Percentiles rank a stretch among this genome's conserved stretches.
Evolutionary conservation across 192 early-diverging fungal genomes (phyloP).

Genomic region (Coemansia sp.): DNA sequence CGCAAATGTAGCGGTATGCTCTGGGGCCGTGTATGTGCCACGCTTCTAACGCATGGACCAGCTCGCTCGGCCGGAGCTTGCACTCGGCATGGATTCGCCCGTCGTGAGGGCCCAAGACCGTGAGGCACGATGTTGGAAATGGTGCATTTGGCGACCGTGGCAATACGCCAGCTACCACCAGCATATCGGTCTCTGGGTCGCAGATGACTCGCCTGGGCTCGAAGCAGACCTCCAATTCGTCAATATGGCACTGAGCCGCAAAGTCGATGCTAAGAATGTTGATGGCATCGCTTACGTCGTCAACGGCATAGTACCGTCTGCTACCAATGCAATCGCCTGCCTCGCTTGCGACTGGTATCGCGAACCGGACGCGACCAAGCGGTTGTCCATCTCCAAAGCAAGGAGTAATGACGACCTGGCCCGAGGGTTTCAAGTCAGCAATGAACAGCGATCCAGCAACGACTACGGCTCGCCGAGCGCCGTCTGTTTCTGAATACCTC

Average conservation of each 20-base stretch:
- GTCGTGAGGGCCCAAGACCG: conserved; percentile 12
- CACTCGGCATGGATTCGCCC: conserved; percentile 17
- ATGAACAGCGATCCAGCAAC: conserved; percentile 5
- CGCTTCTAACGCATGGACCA: conserved; percentile 24
- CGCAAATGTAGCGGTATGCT: conserved; percentile 42
- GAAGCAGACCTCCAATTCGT: conserved; percentile 8
- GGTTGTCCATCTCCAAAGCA: conserved; percentile 1
- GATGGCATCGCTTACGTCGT: neutral
- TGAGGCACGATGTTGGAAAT: conserved; percentile 18
- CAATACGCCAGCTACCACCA: conserved; percentile 26
- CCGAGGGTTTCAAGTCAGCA: neutral
- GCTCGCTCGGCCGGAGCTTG: conserved; percentile 22
- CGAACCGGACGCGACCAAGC: neutral
- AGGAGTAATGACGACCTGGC: conserved; percentile 16
- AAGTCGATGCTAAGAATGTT: conserved; percentile 12
- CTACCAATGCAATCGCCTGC: neutral
- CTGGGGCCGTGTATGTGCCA: conserved; percentile 42
- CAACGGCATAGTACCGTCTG: conserved; percentile 5
- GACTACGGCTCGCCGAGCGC: neutral
- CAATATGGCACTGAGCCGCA: conserved; percentile 18
- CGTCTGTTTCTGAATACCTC: neutral
- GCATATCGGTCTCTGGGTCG: conserved; percentile 32
- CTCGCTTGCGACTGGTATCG: neutral
- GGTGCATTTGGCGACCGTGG: neutral
- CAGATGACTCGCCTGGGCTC: conserved; percentile 33